Evolutionary conservation across 2,329 filamentous ascomycete species (phyloP).

Genomic region (Fusarium dlaminii): DNA sequence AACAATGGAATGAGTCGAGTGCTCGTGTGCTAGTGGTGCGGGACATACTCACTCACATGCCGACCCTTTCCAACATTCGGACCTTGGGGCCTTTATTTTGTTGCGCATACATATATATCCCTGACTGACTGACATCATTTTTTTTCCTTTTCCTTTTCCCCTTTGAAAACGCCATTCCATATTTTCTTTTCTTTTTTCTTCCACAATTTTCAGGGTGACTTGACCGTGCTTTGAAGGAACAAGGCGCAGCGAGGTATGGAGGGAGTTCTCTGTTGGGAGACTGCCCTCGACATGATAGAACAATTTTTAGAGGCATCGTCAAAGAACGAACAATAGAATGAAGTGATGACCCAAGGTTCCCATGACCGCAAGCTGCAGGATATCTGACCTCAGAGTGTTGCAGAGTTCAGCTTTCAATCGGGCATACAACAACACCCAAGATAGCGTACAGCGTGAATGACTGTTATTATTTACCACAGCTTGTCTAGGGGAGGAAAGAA

Average conservation of each 20-base stretch:
- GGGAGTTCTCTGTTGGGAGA: conserved; percentile 15
- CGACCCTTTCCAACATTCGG: conserved; percentile 6
- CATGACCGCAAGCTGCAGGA: background rate
- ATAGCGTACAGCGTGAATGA: background rate
- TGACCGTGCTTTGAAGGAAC: conserved; percentile 22
- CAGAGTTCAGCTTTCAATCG: background rate
- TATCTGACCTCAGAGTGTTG: background rate
- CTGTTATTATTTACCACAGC: conserved; percentile 18
- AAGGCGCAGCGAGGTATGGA: conserved; percentile 33
- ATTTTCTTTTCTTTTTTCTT: conserved; percentile 23
- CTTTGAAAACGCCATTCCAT: background rate
- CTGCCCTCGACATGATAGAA: conserved; percentile 34
- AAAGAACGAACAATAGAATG: conserved; percentile 33
- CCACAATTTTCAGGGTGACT: conserved; percentile 14
- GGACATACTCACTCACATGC: conserved; percentile 17
- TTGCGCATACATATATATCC: conserved; percentile 2
- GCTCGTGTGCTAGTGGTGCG: conserved; percentile 16
- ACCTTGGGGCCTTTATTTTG: conserved; percentile 1
- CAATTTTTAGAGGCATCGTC: conserved; percentile 33
- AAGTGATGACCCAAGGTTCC: conserved; percentile 32
- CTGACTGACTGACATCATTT: conserved; percentile 1
- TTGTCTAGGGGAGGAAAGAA: background rate
- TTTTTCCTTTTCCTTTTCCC: conserved; percentile 5
- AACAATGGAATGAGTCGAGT: background rate
- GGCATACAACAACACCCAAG: background rate